Evolutionary conservation across 768 basidiomycete genomes (phyloP).

Genomic region (Xanthoconium purpureum): DNA sequence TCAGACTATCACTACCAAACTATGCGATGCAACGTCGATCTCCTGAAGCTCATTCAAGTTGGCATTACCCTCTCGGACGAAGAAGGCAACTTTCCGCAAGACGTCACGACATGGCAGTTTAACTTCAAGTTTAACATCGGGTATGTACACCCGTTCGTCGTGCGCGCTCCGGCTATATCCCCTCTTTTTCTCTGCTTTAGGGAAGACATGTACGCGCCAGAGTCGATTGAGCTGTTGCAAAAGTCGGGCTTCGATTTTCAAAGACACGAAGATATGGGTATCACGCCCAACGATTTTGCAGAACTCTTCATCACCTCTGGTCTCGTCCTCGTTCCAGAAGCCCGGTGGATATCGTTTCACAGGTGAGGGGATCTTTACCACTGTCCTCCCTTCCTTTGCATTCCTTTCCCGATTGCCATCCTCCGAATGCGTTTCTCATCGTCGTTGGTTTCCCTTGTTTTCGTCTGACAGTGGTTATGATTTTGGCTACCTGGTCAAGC

Average conservation of each 20-base stretch:
- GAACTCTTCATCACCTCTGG: conserved; percentile 97
- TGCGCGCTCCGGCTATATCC: not conserved
- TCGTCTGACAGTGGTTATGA: conserved; percentile 79
- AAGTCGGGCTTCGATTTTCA: conserved; percentile 96
- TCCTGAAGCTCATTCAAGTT: conserved; percentile 96
- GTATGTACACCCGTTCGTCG: conserved; percentile 45
- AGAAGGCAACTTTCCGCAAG: conserved; percentile 86
- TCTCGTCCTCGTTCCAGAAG: conserved; percentile 81
- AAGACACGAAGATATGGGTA: conserved; percentile 89
- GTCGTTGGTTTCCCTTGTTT: not conserved
- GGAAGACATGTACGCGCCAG: conserved; percentile 98
- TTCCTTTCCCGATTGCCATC: not conserved
- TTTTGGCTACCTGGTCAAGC: conserved; percentile 97
- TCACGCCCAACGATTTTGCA: conserved; percentile 90
- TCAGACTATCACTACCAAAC: conserved; percentile 99
- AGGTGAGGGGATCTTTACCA: conserved; percentile 54
- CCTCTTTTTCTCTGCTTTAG: conserved; percentile 38
- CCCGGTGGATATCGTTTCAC: conserved; percentile 97
- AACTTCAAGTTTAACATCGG: conserved; percentile 92
- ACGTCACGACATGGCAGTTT: conserved; percentile 97
- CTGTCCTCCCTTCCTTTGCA: not conserved
- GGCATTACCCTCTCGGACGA: conserved; percentile 94
- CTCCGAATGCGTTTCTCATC: not conserved
- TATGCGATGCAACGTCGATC: conserved; percentile 98
- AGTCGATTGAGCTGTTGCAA: conserved; percentile 90